phyloP scores from a whole-genome alignment of 768 basidiomycete species.

The Leucocoprinus birnbaumii region DNA sequence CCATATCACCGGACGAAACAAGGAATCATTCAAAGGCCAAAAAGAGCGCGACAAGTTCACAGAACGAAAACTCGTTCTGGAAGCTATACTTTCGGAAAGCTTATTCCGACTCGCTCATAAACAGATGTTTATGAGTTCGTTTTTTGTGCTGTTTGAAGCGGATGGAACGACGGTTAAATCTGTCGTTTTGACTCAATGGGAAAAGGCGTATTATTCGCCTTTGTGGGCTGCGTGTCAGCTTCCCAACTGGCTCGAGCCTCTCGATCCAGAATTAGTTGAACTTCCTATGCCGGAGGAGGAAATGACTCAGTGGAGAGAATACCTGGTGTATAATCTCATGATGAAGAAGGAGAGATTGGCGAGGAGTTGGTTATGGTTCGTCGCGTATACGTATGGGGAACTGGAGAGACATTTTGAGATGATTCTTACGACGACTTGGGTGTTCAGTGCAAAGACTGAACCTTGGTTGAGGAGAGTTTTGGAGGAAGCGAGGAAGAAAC shows the following conservation, averaged over 20 bases:
- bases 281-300: slow-evolving; percentile 5
- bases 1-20: slow-evolving; percentile 6
- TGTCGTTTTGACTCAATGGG: slow-evolving; percentile 12
- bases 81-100: slow-evolving; percentile 5
- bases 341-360: slow-evolving; percentile 10
- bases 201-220: slow-evolving; percentile 10
- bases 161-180: slow-evolving; percentile 7
- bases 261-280: slow-evolving; percentile 3
- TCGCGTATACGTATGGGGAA: slow-evolving; percentile 11
- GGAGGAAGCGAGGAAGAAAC: slow-evolving; percentile 8
- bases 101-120: slow-evolving; percentile 8
- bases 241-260: slow-evolving; percentile 10
- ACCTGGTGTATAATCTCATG: slow-evolving; percentile 10
- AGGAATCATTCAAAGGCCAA: slow-evolving; percentile 3
- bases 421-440: slow-evolving; percentile 10
- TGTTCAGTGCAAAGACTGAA: slow-evolving; percentile 10
- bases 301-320: slow-evolving; percentile 11
- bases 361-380: slow-evolving; percentile 13
- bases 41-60: slow-evolving; percentile 11
- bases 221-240: slow-evolving; percentile 12
- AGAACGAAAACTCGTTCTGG: slow-evolving; percentile 2
- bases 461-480: slow-evolving; percentile 9
- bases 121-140: slow-evolving; percentile 7
- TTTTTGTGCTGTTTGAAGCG: slow-evolving; percentile 8
- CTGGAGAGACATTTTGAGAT: slow-evolving; percentile 13